Base-by-base conservation (phyloP, 1,284 basidiomycete genomes). In the Tremellales sp. region DNA sequence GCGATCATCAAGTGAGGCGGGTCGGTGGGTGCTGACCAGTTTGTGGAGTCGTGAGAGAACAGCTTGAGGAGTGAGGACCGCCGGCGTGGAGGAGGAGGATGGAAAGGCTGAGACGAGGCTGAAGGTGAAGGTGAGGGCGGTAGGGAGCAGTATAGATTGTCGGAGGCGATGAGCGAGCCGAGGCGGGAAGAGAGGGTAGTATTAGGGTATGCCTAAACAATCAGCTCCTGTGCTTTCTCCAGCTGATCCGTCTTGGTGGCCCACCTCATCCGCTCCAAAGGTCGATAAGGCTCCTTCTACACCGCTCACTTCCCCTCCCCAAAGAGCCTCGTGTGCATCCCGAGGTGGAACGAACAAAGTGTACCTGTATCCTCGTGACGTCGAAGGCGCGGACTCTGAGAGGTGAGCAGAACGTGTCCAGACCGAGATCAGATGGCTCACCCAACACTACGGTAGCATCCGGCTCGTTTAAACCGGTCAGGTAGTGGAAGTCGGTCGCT, bases 401-500 rank as follows among this genome's bases (percentile, higher is more conserved):
- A 25, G 8, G 42, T 44, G 23, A 22, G 23, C 15, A 29, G n/a
- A n/a, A 2, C 13, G 15, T 13, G 8, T 7, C 21, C 13, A 17
- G 17, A 7, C n/a, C 8, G 23, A 12, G 21, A 27, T 19, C 12
- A 23, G 15, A n/a, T 2, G 25, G 65, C 80, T 47, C 56, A 87
- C 89, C 84, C 33, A 96, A 76, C 27, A 97, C 79, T 23, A 97
- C 77, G 0, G 89, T 91, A 12, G 92, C 83, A 54, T 96, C 87
- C 0, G 92, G 89, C 70, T 97, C 94, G 54, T 92, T 84, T 65
- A 96, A 96, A 5, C 96, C 94, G 0, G 93, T 93, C 11, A 97
- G 78, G 68, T 97, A 97, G 85, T 84, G 89, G 69, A 94, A 91
- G 73, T 94, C 86, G 39, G 90, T 93, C 1, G 84, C 83, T 74